Evolutionary conservation across 371 early-diverging fungal genomes (phyloP).

Genomic region (Nematocida ironsii): DNA sequence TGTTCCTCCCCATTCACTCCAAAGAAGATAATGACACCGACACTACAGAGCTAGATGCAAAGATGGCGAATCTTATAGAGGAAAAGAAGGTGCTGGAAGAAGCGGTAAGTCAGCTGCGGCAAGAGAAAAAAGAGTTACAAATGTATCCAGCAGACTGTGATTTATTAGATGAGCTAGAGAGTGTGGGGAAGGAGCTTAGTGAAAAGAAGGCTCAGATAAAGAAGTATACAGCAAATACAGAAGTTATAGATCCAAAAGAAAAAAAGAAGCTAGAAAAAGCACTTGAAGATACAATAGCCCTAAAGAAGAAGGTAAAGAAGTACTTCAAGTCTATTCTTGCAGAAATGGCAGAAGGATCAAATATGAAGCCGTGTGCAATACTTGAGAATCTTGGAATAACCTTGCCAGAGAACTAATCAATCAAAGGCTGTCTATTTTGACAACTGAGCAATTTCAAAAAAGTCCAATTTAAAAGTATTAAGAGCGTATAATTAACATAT

Average conservation of each 20-base stretch:
- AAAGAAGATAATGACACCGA: constrained; percentile 24
- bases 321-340: constrained; percentile 60
- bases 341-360: constrained; percentile 60
- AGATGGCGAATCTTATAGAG: constrained; percentile 32
- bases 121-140: background rate
- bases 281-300: constrained; percentile 22
- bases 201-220: constrained; percentile 15
- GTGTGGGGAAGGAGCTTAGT: constrained; percentile 8
- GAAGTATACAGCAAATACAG: background rate
- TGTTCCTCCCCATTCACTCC: constrained; percentile 26
- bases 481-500: too few relatives aligned
- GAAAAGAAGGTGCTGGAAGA: constrained; percentile 22
- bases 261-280: constrained; percentile 47
- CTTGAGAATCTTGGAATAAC: constrained; percentile 64
- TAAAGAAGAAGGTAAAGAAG: constrained; percentile 48
- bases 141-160: background rate
- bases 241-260: constrained; percentile 54
- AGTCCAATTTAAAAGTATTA: too few relatives aligned
- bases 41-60: constrained; percentile 36
- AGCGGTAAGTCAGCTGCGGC: background rate
- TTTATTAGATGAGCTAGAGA: background rate
- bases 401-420: background rate
- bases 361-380: constrained; percentile 57
- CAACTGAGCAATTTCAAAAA: too few relatives aligned
- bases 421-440: too few relatives aligned